phyloP scores from a whole-genome alignment of 2,329 filamentous ascomycete genomes.

The Xylaria multiplex region DNA sequence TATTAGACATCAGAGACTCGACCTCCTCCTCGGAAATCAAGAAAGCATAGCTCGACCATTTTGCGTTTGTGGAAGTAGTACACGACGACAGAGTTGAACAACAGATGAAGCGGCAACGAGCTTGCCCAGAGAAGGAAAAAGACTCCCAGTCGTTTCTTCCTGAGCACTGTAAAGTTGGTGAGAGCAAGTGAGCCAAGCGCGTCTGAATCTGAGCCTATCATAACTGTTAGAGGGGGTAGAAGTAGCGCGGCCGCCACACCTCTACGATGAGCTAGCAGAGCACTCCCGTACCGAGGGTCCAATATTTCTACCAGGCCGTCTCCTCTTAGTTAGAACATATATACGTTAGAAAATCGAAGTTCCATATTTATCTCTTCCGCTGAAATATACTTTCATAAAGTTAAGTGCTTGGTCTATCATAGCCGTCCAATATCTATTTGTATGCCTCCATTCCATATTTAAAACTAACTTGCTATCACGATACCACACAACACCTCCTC shows the following conservation, averaged over 20 bases:
- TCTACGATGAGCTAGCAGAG: background rate
- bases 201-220: background rate
- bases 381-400: no score
- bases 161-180: background rate
- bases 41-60: slow-evolving; percentile 11
- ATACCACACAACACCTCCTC: no score
- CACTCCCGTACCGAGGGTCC: background rate
- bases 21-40: slow-evolving; percentile 3
- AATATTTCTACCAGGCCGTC: background rate
- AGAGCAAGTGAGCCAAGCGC: background rate
- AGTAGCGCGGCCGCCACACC: background rate
- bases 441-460: no score
- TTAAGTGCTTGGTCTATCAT: no score
- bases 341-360: no score
- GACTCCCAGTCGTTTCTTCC: no score
- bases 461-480: no score
- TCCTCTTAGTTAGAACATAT: no score
- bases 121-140: slow-evolving; percentile 1
- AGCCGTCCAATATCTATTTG: no score
- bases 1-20: slow-evolving; percentile 8
- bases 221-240: background rate
- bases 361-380: no score
- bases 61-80: slow-evolving; percentile 18
- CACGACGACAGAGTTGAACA: slow-evolving; percentile 15
- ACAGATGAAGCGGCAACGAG: slow-evolving; percentile 11